Evolutionary conservation across 1,139 yeast genomes (phyloP).

Genomic region (Sugiyamaella xylanicola): DNA sequence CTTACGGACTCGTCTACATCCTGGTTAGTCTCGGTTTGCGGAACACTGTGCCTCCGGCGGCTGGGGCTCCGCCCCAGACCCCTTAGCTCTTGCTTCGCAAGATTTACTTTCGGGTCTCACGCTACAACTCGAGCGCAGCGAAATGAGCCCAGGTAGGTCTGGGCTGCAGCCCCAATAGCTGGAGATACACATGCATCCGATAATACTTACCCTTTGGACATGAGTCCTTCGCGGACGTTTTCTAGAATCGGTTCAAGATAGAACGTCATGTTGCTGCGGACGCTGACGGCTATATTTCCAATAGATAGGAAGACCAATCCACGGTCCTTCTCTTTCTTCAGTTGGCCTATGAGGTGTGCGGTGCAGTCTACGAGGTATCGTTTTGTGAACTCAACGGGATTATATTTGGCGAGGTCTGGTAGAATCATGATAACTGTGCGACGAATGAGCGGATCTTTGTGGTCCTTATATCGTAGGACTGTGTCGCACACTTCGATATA

Average conservation of each 20-base stretch:
- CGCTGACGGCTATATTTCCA: slow-evolving; percentile 82
- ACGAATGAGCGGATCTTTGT: slow-evolving; percentile 72
- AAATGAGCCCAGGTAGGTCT: not conserved
- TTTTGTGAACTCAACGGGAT: slow-evolving; percentile 75
- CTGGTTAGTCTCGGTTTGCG: no score
- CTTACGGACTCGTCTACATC: slow-evolving; percentile 54
- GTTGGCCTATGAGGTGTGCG: slow-evolving; percentile 73
- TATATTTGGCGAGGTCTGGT: slow-evolving; percentile 80
- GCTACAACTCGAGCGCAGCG: not conserved
- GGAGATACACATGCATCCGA: not conserved
- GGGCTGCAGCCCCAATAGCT: not conserved
- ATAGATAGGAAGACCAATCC: slow-evolving; percentile 78
- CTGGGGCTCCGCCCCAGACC: slow-evolving; percentile 13
- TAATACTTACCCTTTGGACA: slow-evolving; percentile 54
- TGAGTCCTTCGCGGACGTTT: slow-evolving; percentile 79
- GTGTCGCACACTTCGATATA: slow-evolving; percentile 80
- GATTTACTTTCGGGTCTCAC: not conserved
- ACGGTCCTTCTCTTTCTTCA: slow-evolving; percentile 76
- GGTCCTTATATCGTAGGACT: slow-evolving; percentile 72
- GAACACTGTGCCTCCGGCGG: slow-evolving; percentile 11
- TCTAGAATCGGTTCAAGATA: slow-evolving; percentile 85
- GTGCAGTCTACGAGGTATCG: slow-evolving; percentile 80
- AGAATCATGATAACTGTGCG: slow-evolving; percentile 80
- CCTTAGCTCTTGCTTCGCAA: not conserved
- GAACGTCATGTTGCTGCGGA: slow-evolving; percentile 83